A percentile compares a stretch with the other conserved stretches of the same genome.
These are phyloP conservation scores for Calonectria naviculata DNA, from an alignment of 2,329 filamentous ascomycete genomes.

Conservation along the genomic window DNA sequence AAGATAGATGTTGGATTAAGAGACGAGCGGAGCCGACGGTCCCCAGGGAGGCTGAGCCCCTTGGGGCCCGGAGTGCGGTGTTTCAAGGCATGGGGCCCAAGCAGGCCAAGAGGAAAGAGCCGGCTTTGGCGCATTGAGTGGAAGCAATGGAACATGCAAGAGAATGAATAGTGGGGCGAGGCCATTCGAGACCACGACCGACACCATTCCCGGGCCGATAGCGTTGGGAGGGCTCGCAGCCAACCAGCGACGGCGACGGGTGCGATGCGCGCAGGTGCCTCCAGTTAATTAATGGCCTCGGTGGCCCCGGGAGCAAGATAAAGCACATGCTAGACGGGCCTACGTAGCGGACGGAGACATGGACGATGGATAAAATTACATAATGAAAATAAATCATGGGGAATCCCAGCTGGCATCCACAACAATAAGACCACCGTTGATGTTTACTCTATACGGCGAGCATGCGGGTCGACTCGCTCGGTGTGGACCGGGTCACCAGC, in stretches of 20 bases:
- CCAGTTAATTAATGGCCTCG: neutral
- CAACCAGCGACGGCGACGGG: neutral
- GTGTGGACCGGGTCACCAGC: neutral
- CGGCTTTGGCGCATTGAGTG: neutral
- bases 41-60: neutral
- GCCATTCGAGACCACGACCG: neutral
- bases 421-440: conserved; percentile 3
- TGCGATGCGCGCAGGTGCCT: neutral
- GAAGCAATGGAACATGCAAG: conserved; percentile 5
- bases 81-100: neutral
- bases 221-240: too few relatives aligned
- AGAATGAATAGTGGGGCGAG: neutral
- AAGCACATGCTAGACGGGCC: neutral
- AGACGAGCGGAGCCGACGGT: neutral
- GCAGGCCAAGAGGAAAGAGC: neutral
- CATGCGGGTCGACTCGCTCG: neutral
- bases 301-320: conserved; percentile 6
- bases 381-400: conserved; percentile 8
- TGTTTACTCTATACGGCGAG: neutral
- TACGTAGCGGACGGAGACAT: neutral
- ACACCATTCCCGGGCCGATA: neutral
- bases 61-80: neutral
- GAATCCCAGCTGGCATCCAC: conserved; percentile 1
- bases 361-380: neutral
- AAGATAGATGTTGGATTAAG: neutral